These are phyloP conservation scores for Populus ilicifolia DNA, from an alignment of 345 rosid species.

Conservation along the genomic window DNA sequence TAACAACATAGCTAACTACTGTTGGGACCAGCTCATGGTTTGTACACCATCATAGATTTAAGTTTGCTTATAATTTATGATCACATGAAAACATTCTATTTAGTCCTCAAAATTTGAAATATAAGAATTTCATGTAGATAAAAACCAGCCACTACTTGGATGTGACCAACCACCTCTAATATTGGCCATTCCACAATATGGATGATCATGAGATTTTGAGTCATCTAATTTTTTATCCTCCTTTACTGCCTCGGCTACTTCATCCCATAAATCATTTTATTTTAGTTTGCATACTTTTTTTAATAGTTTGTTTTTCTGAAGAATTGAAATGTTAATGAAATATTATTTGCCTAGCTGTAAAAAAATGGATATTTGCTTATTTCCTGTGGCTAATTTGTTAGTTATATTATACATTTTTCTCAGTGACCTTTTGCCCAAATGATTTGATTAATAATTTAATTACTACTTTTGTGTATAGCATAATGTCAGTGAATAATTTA, in stretches of 20 bases:
- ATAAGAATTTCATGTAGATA: not conserved
- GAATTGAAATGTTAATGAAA: not conserved
- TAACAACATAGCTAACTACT: not conserved
- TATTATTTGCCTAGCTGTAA: not conserved
- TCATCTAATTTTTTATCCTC: not conserved
- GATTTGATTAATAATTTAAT: not conserved
- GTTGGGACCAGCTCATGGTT: not conserved
- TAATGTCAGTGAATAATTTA: not conserved
- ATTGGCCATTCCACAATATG: not conserved
- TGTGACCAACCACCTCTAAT: not conserved
- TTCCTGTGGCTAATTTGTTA: not conserved
- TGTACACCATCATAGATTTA: not conserved
- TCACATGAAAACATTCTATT: not conserved
- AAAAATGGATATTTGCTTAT: not conserved
- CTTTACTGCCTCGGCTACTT: not conserved
- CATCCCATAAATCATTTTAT: not conserved
- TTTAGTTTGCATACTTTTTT: too few species aligned
- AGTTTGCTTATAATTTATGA: not conserved
- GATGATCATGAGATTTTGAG: not conserved
- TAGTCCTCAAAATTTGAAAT: not conserved
- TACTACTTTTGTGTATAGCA: not conserved
- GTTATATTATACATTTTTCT: not conserved
- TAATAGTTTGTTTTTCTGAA: not conserved
- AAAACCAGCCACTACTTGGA: not conserved
- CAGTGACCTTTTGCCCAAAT: not conserved